A percentile compares a stretch with the other conserved stretches of the same genome.
These are phyloP conservation scores for Penicillium bovifimosum DNA, from an alignment of 495 filamentous ascomycete genomes.

Conservation along the genomic window DNA sequence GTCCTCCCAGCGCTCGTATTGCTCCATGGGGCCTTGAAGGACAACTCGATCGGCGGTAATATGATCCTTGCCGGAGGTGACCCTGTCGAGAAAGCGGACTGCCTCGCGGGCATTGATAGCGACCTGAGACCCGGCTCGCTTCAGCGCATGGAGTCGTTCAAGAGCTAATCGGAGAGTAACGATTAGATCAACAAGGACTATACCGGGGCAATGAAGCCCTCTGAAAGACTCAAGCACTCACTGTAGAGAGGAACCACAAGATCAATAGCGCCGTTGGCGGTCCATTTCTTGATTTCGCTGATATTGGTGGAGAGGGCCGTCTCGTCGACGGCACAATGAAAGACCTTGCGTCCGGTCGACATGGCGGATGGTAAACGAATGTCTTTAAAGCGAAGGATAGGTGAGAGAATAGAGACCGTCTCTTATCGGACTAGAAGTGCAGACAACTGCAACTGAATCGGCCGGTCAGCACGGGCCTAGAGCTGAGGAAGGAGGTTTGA, in stretches of 20 bases:
- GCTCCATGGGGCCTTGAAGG: constrained; percentile 55
- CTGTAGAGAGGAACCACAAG: constrained; percentile 66
- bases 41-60: constrained; percentile 43
- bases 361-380: constrained; percentile 23
- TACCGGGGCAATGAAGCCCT: neutral
- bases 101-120: constrained; percentile 60
- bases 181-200: constrained; percentile 5
- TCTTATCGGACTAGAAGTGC: constrained; percentile 32
- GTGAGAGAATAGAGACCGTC: constrained; percentile 17
- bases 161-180: constrained; percentile 41
- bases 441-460: constrained; percentile 31
- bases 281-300: constrained; percentile 65
- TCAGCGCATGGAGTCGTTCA: constrained; percentile 51
- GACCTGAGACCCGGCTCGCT: constrained; percentile 50
- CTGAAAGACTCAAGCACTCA: constrained; percentile 29
- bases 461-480: constrained; percentile 27
- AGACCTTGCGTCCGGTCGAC: constrained; percentile 54
- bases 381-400: constrained; percentile 5
- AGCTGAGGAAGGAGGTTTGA: constrained; percentile 31
- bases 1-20: constrained; percentile 54
- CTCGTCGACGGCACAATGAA: constrained; percentile 72
- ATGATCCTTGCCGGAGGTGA: constrained; percentile 50
- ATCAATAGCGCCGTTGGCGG: constrained; percentile 56
- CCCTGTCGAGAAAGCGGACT: constrained; percentile 59
- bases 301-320: constrained; percentile 64